A percentile compares a stretch with the other conserved stretches of the same genome.
Conservation (phyloP, 2,329 filamentous ascomycete species). For the Penicillium sp. region DNA sequence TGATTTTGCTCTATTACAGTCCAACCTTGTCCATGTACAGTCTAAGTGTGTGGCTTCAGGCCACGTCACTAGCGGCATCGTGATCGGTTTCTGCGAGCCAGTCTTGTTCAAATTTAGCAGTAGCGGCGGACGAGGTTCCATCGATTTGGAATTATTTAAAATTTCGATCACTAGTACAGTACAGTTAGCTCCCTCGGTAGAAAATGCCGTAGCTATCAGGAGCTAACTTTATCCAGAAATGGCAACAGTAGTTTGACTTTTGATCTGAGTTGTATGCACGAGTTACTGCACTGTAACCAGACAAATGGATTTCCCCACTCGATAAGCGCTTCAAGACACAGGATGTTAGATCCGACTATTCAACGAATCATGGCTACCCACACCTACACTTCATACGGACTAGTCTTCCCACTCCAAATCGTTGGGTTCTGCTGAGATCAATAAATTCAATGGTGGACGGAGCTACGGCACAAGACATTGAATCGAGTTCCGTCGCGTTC, state of each 20-base stretch:
- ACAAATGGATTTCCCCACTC: conserved; percentile 2
- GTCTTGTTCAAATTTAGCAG: neutral
- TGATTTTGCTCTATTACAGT: neutral
- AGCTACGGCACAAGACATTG: neutral
- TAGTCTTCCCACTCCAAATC: neutral
- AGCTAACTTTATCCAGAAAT: neutral
- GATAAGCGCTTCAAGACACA: conserved; percentile 8
- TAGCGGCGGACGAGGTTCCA: conserved; percentile 1
- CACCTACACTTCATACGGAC: neutral
- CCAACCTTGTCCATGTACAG: neutral
- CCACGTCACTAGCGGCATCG: conserved; percentile 14
- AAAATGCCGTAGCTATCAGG: neutral
- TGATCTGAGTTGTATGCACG: too few relatives aligned
- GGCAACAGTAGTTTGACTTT: too few relatives aligned
- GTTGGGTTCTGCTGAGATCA: neutral
- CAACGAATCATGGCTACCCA: neutral
- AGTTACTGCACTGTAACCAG: too few relatives aligned
- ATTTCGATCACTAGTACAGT: neutral
- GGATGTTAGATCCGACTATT: conserved; percentile 1
- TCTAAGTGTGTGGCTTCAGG: conserved; percentile 7
- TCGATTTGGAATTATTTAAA: neutral
- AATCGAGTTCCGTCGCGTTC: neutral
- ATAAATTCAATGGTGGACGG: neutral
- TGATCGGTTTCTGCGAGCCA: conserved; percentile 4
- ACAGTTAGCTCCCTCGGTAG: neutral